Percentiles rank a stretch among this genome's conserved stretches.
phyloP scores from a whole-genome alignment of 2,329 filamentous ascomycete genomes.

The Aspergillus sp. region DNA sequence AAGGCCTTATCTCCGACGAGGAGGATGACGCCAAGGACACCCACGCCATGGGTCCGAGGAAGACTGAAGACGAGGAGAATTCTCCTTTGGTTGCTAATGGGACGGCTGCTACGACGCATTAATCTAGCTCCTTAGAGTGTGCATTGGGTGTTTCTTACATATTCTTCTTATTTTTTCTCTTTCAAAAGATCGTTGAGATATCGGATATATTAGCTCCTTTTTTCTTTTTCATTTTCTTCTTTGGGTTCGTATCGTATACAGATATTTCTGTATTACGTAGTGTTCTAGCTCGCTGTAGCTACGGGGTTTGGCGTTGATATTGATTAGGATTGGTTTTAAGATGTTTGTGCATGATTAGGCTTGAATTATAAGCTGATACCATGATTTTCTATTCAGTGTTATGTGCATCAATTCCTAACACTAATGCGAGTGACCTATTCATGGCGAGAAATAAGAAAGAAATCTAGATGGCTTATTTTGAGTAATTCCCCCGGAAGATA shows the following conservation, averaged over 20 bases:
- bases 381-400: too few species aligned
- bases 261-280: background rate
- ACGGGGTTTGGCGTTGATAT: too few species aligned
- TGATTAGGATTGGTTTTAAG: too few species aligned
- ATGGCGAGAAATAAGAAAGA: background rate
- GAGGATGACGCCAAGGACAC: slow-evolving; percentile 58
- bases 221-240: too few species aligned
- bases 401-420: background rate
- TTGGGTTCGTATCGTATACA: background rate
- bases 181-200: too few species aligned
- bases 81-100: slow-evolving; percentile 23
- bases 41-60: slow-evolving; percentile 29
- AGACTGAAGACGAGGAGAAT: slow-evolving; percentile 34
- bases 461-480: background rate
- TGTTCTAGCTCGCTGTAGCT: too few species aligned
- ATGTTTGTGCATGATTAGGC: too few species aligned
- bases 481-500: background rate
- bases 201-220: too few species aligned
- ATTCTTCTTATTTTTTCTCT: background rate
- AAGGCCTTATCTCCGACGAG: slow-evolving; percentile 85
- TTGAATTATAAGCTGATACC: too few species aligned
- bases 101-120: slow-evolving; percentile 1
- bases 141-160: background rate
- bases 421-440: background rate
- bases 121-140: background rate